Evolutionary conservation across 176 grass and related monocot species (phyloP).

Genomic region (Cenchrus americanus): DNA sequence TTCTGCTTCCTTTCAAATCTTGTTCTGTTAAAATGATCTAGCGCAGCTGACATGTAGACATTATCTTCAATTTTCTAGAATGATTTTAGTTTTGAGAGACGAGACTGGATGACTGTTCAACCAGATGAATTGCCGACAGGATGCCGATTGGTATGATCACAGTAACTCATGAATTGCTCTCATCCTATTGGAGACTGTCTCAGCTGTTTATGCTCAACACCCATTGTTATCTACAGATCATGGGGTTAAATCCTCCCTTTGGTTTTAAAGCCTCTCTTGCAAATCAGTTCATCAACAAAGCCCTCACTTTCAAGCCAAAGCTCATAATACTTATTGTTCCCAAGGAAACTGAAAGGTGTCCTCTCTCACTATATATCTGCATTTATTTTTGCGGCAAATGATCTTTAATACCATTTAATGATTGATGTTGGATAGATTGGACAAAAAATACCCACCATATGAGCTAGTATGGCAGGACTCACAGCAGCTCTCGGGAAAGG

Average conservation of each 20-base stretch:
- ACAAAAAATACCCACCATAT: constrained; percentile 67
- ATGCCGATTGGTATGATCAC: constrained; percentile 64
- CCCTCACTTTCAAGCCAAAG: constrained; percentile 90
- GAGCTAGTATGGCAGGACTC: constrained; percentile 84
- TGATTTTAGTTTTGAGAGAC: constrained; percentile 86
- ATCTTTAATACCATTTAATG: constrained; percentile 5
- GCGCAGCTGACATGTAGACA: neutral
- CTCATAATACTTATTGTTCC: constrained; percentile 95
- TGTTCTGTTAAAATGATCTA: neutral
- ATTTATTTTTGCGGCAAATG: constrained; percentile 5
- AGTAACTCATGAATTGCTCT: constrained; percentile 18
- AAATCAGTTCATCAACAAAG: constrained; percentile 88
- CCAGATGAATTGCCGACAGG: constrained; percentile 76
- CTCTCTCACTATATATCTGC: neutral
- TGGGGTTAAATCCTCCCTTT: constrained; percentile 96
- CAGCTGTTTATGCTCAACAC: constrained; percentile 4
- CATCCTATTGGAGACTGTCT: neutral
- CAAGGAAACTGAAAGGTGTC: constrained; percentile 81
- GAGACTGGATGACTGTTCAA: constrained; percentile 93
- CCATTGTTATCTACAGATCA: constrained; percentile 59
- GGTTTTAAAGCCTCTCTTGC: constrained; percentile 87
- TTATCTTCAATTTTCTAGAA: constrained; percentile 62
- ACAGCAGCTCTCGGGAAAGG: constrained; percentile 78
- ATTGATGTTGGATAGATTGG: constrained; percentile 56
- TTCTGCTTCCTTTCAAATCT: constrained; percentile 8